These are phyloP conservation scores for Daldinia caldariorum DNA, from an alignment of 495 filamentous ascomycete species.

Conservation along the genomic window DNA sequence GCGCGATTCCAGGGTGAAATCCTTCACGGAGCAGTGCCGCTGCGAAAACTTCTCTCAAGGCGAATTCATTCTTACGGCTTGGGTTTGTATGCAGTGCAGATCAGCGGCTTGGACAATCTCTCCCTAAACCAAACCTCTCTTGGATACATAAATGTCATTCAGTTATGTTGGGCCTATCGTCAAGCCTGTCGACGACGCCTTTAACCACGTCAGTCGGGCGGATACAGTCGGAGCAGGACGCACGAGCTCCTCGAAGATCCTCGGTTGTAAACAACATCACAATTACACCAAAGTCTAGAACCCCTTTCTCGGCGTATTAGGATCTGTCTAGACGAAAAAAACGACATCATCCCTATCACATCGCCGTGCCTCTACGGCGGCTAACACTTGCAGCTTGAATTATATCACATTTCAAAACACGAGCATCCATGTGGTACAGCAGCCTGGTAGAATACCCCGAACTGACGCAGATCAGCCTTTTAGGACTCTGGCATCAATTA, in stretches of 20 bases:
- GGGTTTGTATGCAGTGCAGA: constrained; percentile 39
- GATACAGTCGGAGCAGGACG: constrained; percentile 31
- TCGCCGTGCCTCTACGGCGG: constrained; percentile 17
- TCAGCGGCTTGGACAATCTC: constrained; percentile 35
- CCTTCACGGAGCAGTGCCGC: constrained; percentile 13
- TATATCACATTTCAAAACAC: constrained; percentile 22
- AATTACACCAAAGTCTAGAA: constrained; percentile 8
- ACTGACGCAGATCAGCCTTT: constrained; percentile 29
- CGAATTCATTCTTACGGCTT: constrained; percentile 18
- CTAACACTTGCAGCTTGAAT: constrained; percentile 23
- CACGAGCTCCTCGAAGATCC: constrained; percentile 25
- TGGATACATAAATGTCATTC: constrained; percentile 25
- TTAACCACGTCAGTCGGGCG: constrained; percentile 38
- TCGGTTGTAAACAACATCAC: constrained; percentile 7
- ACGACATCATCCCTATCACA: constrained; percentile 17
- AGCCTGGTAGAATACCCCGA: constrained; percentile 14
- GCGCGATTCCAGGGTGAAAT: constrained; percentile 29
- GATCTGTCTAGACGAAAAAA: constrained; percentile 13
- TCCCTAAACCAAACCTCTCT: constrained; percentile 31
- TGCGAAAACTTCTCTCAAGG: constrained; percentile 5
- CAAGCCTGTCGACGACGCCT: constrained; percentile 34
- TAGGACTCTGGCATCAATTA: constrained; percentile 8
- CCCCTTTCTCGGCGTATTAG: constrained; percentile 10
- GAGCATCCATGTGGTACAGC: constrained; percentile 21
- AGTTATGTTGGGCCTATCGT: constrained; percentile 34